These are phyloP conservation scores for Pyrus betulifolia DNA, from an alignment of 306 rosid genomes.

Conservation along the genomic window DNA sequence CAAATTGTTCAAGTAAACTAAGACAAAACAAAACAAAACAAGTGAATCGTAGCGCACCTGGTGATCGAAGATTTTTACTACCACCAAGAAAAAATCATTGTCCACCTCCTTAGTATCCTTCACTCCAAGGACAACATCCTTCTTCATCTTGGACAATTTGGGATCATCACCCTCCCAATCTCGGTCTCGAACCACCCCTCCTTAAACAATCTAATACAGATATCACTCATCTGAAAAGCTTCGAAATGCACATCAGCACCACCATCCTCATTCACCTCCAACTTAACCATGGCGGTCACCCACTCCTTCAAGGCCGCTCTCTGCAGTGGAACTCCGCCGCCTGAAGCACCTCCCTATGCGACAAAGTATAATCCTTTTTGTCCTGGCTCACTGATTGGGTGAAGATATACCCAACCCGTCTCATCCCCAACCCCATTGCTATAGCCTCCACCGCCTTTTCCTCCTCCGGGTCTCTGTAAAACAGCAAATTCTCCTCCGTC, in stretches of 20 bases:
- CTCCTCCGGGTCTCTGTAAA: conserved; percentile 67
- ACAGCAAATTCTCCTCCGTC: conserved; percentile 46
- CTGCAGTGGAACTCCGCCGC: conserved; percentile 87
- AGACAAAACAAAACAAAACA: not conserved
- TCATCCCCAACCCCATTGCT: conserved; percentile 79
- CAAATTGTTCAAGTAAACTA: not conserved
- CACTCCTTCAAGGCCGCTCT: conserved; percentile 87
- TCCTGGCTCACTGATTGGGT: conserved; percentile 83
- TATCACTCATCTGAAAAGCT: conserved; percentile 97
- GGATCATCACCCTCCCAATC: conserved; percentile 70
- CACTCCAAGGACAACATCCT: conserved; percentile 90
- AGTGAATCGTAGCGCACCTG: conserved; percentile 39
- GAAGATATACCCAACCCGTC: conserved; percentile 78
- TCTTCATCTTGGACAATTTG: conserved; percentile 78
- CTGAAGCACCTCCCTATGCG: conserved; percentile 75
- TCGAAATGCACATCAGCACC: conserved; percentile 89
- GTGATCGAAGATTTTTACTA: conserved; percentile 81
- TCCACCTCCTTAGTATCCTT: conserved; percentile 84
- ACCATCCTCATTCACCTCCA: conserved; percentile 83
- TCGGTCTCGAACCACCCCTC: conserved; percentile 81
- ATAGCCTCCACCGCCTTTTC: conserved; percentile 83
- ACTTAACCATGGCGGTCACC: conserved; percentile 88
- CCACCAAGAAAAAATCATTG: conserved; percentile 94
- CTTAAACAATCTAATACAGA: conserved; percentile 65
- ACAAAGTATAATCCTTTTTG: conserved; percentile 79